Conservation (phyloP, 2,329 filamentous ascomycete genomes). For the Colletotrichum sp. region DNA sequence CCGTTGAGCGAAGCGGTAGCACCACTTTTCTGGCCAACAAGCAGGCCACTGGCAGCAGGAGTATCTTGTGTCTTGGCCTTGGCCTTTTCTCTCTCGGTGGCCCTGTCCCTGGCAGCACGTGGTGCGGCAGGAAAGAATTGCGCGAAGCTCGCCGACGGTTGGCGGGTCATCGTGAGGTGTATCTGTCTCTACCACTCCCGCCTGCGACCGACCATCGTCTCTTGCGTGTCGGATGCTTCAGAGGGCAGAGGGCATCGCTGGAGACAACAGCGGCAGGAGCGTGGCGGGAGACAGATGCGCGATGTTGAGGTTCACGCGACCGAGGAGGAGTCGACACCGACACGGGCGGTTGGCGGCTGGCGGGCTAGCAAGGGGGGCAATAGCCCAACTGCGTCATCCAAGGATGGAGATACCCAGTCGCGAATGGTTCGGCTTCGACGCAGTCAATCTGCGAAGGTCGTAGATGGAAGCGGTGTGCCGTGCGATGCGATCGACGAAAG, state of each 20-base stretch:
- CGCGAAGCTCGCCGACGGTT: constrained; percentile 77
- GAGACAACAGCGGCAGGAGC: neutral
- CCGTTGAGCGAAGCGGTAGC: constrained; percentile 22
- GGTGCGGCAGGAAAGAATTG: constrained; percentile 86
- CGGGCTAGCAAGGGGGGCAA: neutral
- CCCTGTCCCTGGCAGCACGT: constrained; percentile 63
- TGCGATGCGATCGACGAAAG: constrained; percentile 19
- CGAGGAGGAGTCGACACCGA: constrained; percentile 24
- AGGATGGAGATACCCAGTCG: constrained; percentile 4
- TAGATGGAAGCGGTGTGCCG: neutral
- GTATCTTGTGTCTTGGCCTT: constrained; percentile 50
- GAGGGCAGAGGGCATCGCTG: constrained; percentile 1
- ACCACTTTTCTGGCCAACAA: constrained; percentile 28
- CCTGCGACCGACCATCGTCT: constrained; percentile 64
- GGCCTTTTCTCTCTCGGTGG: constrained; percentile 67
- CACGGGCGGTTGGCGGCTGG: constrained; percentile 1
- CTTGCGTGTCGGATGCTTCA: constrained; percentile 35
- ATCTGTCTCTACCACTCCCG: constrained; percentile 55
- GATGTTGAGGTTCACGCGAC: constrained; percentile 46
- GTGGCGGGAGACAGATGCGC: constrained; percentile 23
- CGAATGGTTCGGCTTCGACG: neutral
- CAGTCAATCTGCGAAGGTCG: neutral
- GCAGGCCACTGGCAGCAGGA: constrained; percentile 21
- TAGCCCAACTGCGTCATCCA: constrained; percentile 14
- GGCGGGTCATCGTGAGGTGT: constrained; percentile 76